phyloP scores from a whole-genome alignment of 768 basidiomycete genomes.

The Gymnopilus junonius region DNA sequence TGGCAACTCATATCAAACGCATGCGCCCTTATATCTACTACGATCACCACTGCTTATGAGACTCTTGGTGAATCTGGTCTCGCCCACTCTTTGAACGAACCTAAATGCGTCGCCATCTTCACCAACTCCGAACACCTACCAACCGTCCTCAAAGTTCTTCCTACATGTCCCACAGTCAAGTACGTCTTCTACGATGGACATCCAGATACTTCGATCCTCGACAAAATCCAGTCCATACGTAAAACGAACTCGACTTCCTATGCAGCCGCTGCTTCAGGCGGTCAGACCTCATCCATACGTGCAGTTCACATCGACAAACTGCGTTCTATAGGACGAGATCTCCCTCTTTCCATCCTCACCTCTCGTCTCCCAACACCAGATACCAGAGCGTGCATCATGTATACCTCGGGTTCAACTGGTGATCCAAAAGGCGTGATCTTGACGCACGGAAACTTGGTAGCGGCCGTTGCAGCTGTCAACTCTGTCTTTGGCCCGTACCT shows the following conservation, averaged over 20 bases:
- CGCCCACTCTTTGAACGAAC: constrained; percentile 13
- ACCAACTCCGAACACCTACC: constrained; percentile 11
- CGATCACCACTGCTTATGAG: constrained; percentile 7
- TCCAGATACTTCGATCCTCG: constrained; percentile 46
- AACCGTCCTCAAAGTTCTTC: constrained; percentile 7
- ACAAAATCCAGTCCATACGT: constrained; percentile 53
- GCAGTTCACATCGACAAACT: constrained; percentile 70
- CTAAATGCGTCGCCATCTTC: constrained; percentile 13
- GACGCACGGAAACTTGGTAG: constrained; percentile 78
- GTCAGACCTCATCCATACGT: constrained; percentile 34
- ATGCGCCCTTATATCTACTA: constrained; percentile 10
- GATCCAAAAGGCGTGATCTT: no score
- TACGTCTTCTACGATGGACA: constrained; percentile 81
- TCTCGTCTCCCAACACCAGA: constrained; percentile 38
- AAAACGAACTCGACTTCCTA: constrained; percentile 30
- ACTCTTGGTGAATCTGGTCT: constrained; percentile 14
- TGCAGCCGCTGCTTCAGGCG: background rate
- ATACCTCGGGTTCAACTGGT: no score
- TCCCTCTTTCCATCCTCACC: constrained; percentile 47
- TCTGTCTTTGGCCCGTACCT: constrained; percentile 62
- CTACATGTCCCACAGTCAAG: constrained; percentile 26
- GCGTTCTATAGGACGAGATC: constrained; percentile 54
- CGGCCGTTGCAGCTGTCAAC: constrained; percentile 73
- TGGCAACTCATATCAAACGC: constrained; percentile 13
- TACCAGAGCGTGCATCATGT: constrained; percentile 39